Base-by-base conservation (phyloP, 139 green algal genomes). In the Yamagishiella unicocca region DNA sequence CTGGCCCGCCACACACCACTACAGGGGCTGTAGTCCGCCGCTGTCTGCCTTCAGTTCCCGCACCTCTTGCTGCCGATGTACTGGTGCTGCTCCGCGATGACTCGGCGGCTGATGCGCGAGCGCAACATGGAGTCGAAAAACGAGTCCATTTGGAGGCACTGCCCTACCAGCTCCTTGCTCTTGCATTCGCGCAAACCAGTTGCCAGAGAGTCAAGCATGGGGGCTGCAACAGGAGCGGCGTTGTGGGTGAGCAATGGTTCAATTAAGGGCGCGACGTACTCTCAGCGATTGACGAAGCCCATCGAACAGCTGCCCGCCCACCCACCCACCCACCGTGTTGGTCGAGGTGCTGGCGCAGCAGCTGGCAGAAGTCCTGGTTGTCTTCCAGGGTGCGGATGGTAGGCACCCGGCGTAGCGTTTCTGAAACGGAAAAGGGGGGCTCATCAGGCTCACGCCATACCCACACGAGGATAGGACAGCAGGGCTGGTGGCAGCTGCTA, bases 71-170 rank as follows among this genome's bases (percentile, higher is more conserved):
- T 74, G 61, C 88, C 72, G 6, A 98, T 89, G 89, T 95, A 82
- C 91, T 98, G 95, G 93, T 99, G 96, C 92, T 99, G 96, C 95
- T 99, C 96, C 9, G 96, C 96, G 24, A 99, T 93, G 42, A 98
- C 94, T 0, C 96, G 90, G 0, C 96, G 90, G 70, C 90, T 96
- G 91, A 98, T 97, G 78, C 96, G 91, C 25, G 67, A 88, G 55
- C 92, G 89, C 76, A 96, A 80, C 93, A 97, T 97, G 58, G 83
- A 89, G 84, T 97, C 92, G 58, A 97, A 92, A 87, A 97, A 97
- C 31, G 54, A 31, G 89, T 98, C 95, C 83, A 99, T 92, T 45
- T 96, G 82, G 79, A 99, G 93, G 73, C 90, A 91, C 31, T 78
- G 54, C 1, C 96, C 96, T 43, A 98, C 93, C 45, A 98, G 89